phyloP scores from a whole-genome alignment of 805 yeast species.

The Wickerhamomyces strasburgensis region DNA sequence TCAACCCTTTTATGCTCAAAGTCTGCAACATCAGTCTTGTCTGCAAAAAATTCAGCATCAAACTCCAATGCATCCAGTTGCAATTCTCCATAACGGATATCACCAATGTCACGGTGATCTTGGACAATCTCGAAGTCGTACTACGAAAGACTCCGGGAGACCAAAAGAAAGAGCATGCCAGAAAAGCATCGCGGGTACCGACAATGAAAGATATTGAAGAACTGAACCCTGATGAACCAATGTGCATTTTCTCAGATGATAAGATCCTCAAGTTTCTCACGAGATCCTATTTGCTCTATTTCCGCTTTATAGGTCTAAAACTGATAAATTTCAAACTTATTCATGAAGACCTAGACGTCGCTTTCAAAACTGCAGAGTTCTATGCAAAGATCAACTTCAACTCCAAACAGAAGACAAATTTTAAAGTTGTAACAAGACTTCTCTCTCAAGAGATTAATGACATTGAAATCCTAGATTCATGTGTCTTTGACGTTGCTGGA shows the following conservation, averaged over 20 bases:
- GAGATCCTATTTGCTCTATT: slow-evolving; percentile 18
- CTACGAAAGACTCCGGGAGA: slow-evolving; percentile 2
- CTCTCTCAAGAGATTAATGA: slow-evolving; percentile 17
- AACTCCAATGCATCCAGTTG: slow-evolving; percentile 13
- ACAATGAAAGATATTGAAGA: slow-evolving; percentile 7
- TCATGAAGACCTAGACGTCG: slow-evolving; percentile 11
- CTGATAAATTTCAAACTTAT: slow-evolving; percentile 11
- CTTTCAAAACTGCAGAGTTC: slow-evolving; percentile 11
- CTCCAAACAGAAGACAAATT: slow-evolving; percentile 4
- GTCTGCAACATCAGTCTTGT: slow-evolving; percentile 14
- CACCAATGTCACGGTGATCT: slow-evolving; percentile 12
- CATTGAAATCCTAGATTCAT: slow-evolving; percentile 18
- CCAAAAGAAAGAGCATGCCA: background rate
- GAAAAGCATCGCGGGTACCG: background rate
- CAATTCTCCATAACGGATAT: slow-evolving; percentile 13
- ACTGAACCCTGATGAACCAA: slow-evolving; percentile 13
- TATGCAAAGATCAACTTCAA: slow-evolving; percentile 15
- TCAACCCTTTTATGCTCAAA: slow-evolving; percentile 26
- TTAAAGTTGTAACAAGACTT: slow-evolving; percentile 12
- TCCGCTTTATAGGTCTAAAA: slow-evolving; percentile 22
- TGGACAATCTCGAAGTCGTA: slow-evolving; percentile 18
- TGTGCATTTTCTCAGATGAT: slow-evolving; percentile 14
- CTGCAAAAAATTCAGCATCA: slow-evolving; percentile 6
- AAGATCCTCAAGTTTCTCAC: slow-evolving; percentile 3
- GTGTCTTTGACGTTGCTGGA: slow-evolving; percentile 15